phyloP scores from a whole-genome alignment of 345 rosid genomes.

The Pistacia integerrima region DNA sequence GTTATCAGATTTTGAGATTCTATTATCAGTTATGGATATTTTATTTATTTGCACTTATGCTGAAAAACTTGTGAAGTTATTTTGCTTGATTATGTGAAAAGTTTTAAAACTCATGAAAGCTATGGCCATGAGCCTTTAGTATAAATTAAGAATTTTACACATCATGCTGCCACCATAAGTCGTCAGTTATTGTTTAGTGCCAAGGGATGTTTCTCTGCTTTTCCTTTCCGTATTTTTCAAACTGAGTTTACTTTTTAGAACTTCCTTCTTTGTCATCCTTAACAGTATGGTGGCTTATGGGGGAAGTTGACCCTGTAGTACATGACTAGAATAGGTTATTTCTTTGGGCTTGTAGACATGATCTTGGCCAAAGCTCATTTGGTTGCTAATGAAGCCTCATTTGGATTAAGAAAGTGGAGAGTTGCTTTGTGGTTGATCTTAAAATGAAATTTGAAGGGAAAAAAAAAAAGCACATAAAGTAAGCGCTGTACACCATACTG shows the following conservation, averaged over 20 bases:
- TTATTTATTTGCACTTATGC: neutral
- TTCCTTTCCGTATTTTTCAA: no score
- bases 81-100: neutral
- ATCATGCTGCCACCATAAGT: neutral
- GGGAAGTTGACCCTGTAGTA: neutral
- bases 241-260: neutral
- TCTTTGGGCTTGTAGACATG: neutral
- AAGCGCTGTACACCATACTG: no score
- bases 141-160: no score
- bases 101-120: neutral
- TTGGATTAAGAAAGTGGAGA: no score
- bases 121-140: neutral
- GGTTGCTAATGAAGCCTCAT: no score
- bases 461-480: no score
- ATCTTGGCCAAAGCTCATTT: no score
- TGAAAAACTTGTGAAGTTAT: neutral
- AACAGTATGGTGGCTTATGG: neutral
- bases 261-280: neutral
- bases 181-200: neutral
- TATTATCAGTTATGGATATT: neutral
- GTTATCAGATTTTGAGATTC: neutral
- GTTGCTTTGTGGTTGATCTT: no score
- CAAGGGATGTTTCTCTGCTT: neutral
- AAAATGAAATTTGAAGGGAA: no score
- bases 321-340: neutral